Percentiles rank a stretch among this genome's conserved stretches.
Conservation (phyloP, 371 early-diverging fungal genomes). For the Mucor velutinosus region DNA sequence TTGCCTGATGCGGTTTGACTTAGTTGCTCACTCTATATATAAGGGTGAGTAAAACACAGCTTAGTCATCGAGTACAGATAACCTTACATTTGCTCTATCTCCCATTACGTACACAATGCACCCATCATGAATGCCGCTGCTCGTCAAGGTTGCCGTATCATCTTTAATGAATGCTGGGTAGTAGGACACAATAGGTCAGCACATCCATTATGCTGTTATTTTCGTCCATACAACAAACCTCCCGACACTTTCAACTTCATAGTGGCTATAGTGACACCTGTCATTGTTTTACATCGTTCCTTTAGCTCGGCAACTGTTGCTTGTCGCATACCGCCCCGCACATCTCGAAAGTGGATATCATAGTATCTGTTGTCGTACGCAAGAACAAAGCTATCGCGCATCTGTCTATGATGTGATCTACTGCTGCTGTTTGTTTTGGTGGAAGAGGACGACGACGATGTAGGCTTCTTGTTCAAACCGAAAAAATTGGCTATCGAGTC, state of each 20-base stretch:
- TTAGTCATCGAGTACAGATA: not conserved
- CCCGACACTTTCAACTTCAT: conserved; percentile 39
- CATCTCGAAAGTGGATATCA: conserved; percentile 25
- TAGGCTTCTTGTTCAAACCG: conserved; percentile 10
- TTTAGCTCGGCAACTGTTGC: conserved; percentile 27
- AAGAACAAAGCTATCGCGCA: conserved; percentile 12
- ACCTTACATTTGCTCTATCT: conserved; percentile 22
- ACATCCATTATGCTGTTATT: not conserved
- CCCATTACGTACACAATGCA: conserved; percentile 26
- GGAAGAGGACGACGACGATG: not conserved
- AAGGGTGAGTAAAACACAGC: not conserved
- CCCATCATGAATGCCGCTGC: conserved; percentile 24
- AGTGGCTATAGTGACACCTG: conserved; percentile 32
- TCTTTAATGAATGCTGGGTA: conserved; percentile 31
- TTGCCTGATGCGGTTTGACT: conserved; percentile 31
- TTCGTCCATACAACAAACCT: conserved; percentile 10
- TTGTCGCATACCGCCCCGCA: conserved; percentile 12
- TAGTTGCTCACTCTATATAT: conserved; percentile 14
- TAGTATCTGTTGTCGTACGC: conserved; percentile 16
- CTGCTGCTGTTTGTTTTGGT: not conserved
- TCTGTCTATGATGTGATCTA: conserved; percentile 1
- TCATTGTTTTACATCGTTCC: conserved; percentile 24
- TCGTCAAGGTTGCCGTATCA: conserved; percentile 24
- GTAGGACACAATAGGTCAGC: not conserved
- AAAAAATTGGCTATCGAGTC: conserved; percentile 18